Conservation (phyloP, 2,329 filamentous ascomycete species). For the Pestalotiopsis fici region DNA sequence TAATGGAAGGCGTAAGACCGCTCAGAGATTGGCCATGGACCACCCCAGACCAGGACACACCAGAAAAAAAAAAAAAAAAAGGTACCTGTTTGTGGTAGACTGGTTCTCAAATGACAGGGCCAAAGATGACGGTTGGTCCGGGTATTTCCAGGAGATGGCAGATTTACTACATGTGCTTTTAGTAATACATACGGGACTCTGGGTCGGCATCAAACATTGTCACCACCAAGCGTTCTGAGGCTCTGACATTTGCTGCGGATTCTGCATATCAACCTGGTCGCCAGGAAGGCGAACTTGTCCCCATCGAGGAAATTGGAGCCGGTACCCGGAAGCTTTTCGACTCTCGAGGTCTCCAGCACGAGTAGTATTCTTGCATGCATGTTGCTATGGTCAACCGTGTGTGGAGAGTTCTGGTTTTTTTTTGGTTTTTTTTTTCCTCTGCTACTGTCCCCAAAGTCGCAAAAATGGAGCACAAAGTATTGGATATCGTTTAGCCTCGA, state of each 20-base stretch:
- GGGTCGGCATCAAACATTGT: neutral
- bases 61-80: neutral
- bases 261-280: neutral
- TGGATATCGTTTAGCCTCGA: slow-evolving; percentile 27
- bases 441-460: neutral
- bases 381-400: neutral
- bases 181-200: neutral
- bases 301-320: slow-evolving; percentile 6
- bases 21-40: neutral
- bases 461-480: slow-evolving; percentile 13
- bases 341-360: neutral
- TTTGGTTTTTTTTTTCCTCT: neutral
- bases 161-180: slow-evolving; percentile 2
- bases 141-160: neutral
- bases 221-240: neutral
- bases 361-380: neutral
- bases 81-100: neutral
- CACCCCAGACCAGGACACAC: neutral
- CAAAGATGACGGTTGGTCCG: neutral
- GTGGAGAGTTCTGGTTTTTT: slow-evolving; percentile 1
- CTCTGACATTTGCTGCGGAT: neutral
- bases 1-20: slow-evolving; percentile 5
- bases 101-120: too few species aligned
- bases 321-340: neutral
- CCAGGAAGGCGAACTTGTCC: neutral